These are phyloP conservation scores for Pseudocercospora fuligena DNA, from an alignment of 2,329 filamentous ascomycete genomes.

Conservation along the genomic window DNA sequence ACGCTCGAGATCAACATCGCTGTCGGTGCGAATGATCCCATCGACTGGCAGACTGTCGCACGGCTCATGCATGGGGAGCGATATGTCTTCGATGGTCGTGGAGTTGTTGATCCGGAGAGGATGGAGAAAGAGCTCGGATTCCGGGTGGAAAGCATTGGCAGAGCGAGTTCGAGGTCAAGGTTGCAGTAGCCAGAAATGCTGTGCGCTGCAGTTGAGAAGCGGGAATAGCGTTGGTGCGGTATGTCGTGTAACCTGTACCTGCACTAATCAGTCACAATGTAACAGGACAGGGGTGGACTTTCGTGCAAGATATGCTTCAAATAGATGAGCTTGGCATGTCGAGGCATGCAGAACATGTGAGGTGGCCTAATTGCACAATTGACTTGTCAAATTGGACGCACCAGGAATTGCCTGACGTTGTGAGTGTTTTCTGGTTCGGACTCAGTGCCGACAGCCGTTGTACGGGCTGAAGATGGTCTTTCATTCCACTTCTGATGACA, in stretches of 20 bases:
- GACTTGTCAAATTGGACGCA: neutral
- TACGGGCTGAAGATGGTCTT: neutral
- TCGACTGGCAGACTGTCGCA: conserved; percentile 40
- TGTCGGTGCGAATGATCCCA: conserved; percentile 7
- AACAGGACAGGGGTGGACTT: neutral
- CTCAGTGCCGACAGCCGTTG: neutral
- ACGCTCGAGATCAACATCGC: neutral
- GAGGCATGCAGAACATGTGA: neutral
- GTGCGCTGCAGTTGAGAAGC: conserved; percentile 19
- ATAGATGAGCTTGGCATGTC: conserved; percentile 5
- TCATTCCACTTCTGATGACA: neutral
- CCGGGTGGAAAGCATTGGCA: conserved; percentile 41
- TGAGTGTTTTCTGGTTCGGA: neutral
- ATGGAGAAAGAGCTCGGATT: conserved; percentile 38
- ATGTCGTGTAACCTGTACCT: conserved; percentile 23
- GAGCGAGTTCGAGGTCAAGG: conserved; percentile 18
- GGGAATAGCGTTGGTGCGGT: conserved; percentile 1
- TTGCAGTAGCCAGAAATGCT: neutral
- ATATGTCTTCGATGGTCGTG: conserved; percentile 43
- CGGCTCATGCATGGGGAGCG: conserved; percentile 38
- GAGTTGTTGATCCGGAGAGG: conserved; percentile 38
- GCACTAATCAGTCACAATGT: conserved; percentile 7
- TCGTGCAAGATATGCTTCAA: conserved; percentile 10
- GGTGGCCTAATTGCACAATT: neutral
- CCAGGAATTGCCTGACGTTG: neutral